Conservation (phyloP, 2,329 filamentous ascomycete species). For the Pseudogymnoascus sp. region DNA sequence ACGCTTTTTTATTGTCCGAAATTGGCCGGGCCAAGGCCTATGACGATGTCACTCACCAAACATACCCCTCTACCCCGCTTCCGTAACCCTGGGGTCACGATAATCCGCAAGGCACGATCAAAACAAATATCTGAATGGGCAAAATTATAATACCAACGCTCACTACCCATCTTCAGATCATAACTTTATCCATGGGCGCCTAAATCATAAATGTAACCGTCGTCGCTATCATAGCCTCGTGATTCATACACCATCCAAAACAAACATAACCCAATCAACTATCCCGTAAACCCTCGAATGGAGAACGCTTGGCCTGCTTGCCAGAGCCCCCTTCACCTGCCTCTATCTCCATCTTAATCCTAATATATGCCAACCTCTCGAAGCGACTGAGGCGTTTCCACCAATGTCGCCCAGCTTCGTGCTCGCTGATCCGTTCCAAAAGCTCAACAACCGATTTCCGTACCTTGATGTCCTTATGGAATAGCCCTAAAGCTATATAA, state of each 20-base stretch:
- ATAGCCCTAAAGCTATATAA: constrained; percentile 82
- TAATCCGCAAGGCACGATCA: not conserved
- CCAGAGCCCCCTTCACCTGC: constrained; percentile 20
- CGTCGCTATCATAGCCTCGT: constrained; percentile 3
- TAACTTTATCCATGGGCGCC: constrained; percentile 4
- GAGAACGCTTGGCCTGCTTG: constrained; percentile 4
- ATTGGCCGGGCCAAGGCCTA: constrained; percentile 1
- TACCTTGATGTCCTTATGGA: constrained; percentile 80
- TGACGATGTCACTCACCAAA: not conserved
- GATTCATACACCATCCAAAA: constrained; percentile 10
- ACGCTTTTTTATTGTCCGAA: not conserved
- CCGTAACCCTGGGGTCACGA: constrained; percentile 6
- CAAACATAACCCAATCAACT: constrained; percentile 2
- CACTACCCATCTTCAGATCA: not conserved
- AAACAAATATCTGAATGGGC: not conserved
- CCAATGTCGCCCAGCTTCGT: constrained; percentile 90
- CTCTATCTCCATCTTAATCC: constrained; percentile 64
- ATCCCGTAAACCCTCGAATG: not conserved
- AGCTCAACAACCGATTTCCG: constrained; percentile 71
- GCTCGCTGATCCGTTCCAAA: constrained; percentile 72
- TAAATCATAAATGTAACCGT: constrained; percentile 8
- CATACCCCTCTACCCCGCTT: constrained; percentile 4
- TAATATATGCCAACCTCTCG: constrained; percentile 76
- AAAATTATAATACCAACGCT: not conserved
- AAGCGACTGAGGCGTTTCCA: constrained; percentile 84